phyloP scores from a whole-genome alignment of 2,329 filamentous ascomycete species.

The Fusarium buharicum region DNA sequence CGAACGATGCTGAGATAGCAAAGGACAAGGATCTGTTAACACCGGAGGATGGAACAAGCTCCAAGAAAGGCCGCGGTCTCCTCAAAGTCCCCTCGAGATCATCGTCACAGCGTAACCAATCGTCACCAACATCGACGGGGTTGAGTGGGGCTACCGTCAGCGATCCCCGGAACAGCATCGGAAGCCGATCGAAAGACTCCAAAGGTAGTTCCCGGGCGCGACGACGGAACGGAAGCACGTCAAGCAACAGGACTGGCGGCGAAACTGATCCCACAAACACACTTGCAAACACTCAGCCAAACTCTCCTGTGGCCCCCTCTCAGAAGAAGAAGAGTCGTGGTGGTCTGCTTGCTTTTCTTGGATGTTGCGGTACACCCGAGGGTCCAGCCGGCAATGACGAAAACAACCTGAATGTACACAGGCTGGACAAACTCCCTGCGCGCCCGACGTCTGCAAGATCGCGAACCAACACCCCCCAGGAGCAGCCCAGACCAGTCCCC shows the following conservation, averaged over 20 bases:
- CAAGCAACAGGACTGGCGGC: constrained; percentile 70
- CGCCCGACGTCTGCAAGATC: constrained; percentile 66
- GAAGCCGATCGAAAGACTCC: constrained; percentile 72
- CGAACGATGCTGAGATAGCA: constrained; percentile 52
- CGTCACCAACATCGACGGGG: constrained; percentile 68
- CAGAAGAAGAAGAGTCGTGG: constrained; percentile 66
- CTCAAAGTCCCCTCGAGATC: constrained; percentile 71
- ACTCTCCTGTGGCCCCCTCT: constrained; percentile 60
- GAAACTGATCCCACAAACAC: constrained; percentile 64
- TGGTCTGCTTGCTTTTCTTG: constrained; percentile 69
- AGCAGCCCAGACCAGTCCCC: constrained; percentile 57
- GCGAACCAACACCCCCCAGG: constrained; percentile 63
- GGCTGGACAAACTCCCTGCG: constrained; percentile 66
- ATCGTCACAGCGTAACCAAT: constrained; percentile 68
- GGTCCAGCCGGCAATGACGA: constrained; percentile 64
- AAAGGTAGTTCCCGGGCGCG: constrained; percentile 71
- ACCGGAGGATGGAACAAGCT: constrained; percentile 55
- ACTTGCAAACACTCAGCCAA: constrained; percentile 61
- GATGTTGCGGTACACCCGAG: constrained; percentile 74
- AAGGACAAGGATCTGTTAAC: constrained; percentile 57
- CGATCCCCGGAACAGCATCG: constrained; percentile 70
- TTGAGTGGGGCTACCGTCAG: constrained; percentile 69
- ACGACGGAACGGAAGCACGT: constrained; percentile 73
- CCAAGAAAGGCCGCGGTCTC: constrained; percentile 63
- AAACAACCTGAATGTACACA: constrained; percentile 66